Evolutionary conservation across 805 yeast species (phyloP), one percentile per base, ranked within the genome.

Genomic region (Suhomyces emberorum): DNA sequence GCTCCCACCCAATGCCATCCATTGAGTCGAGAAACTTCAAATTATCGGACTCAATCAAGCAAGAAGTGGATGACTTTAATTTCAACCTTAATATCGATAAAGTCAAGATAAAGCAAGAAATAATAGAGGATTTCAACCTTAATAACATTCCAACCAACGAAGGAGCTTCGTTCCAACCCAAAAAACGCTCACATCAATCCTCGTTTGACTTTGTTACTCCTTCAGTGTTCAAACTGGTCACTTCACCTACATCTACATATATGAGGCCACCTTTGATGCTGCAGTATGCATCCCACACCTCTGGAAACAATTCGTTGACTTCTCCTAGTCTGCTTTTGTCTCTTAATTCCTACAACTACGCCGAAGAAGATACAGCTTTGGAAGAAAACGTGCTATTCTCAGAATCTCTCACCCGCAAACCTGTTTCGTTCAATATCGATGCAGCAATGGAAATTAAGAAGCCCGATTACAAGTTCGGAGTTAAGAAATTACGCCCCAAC

Each of bases 251-350:
- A 7, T 23, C 37, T 25, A 34, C 23, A 11, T 23, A 23, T n/a
- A 23, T 7, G 12, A 11, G 26, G 6, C 26, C 8, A n/a, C 26
- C 26, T 5, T 7, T 23, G 12, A n/a, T 23, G 7, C 12, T 14
- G 26, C 12, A 23, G 26, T 25, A 19, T 6, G 27, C 35, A 11
- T 15, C 26, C 17, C 34, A 28, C 9, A 32, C 30, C 21, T 32
- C 41, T 7, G 41, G 35, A 18, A 38, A 18, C 32, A 40, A 44
- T 28, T 52, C 61, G 26, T 46, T 60, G 38, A 58, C 69, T 2
- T 57, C 65, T 21, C 69, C 70, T 11, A 53, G 61, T 22, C 60
- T 66, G 30, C 53, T 65, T 15, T 52, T 64, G 30, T 58, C 65
- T 33, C 53, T 64, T 35, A 57, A 55, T 33, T 54, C 63, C 14